These are phyloP conservation scores for Hanseniaspora taiwanica DNA, from an alignment of 805 yeast genomes.

Conservation along the genomic window DNA sequence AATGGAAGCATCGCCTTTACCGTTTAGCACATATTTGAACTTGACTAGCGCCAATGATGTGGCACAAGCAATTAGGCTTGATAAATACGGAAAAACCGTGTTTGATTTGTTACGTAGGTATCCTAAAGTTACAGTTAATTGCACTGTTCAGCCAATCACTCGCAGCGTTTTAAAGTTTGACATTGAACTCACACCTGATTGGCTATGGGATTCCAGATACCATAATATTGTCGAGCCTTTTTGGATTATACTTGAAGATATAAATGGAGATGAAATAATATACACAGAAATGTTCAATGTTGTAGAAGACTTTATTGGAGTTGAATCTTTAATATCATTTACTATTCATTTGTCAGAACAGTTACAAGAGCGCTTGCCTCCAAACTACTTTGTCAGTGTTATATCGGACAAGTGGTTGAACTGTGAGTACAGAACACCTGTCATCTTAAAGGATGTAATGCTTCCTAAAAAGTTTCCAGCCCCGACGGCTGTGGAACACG, in stretches of 20 bases:
- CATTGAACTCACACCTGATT: conserved; percentile 53
- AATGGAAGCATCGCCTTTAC: conserved; percentile 50
- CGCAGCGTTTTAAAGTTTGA: conserved; percentile 52
- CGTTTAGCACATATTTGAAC: conserved; percentile 40
- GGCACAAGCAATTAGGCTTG: conserved; percentile 68
- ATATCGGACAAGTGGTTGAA: conserved; percentile 81
- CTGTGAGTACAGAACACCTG: conserved; percentile 48
- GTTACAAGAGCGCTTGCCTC: conserved; percentile 32
- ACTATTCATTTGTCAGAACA: conserved; percentile 30
- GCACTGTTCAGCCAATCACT: conserved; percentile 66
- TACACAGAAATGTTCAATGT: conserved; percentile 43
- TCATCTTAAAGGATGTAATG: conserved; percentile 24
- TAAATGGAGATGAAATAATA: conserved; percentile 67
- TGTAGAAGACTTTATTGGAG: conserved; percentile 33
- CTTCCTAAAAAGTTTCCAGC: conserved; percentile 21
- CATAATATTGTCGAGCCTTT: conserved; percentile 62
- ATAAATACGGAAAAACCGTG: conserved; percentile 46
- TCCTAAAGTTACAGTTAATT: conserved; percentile 51
- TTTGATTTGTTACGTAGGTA: conserved; percentile 53
- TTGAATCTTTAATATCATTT: conserved; percentile 49
- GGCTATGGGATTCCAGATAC: conserved; percentile 59
- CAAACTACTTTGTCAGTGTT: conserved; percentile 59
- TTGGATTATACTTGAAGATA: conserved; percentile 63
- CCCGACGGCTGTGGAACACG: conserved; percentile 12
- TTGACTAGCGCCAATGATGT: conserved; percentile 59